A percentile compares a stretch with the other conserved stretches of the same genome.
phyloP scores from a whole-genome alignment of 140 eudicot species.

The Stevia rebaudiana region DNA sequence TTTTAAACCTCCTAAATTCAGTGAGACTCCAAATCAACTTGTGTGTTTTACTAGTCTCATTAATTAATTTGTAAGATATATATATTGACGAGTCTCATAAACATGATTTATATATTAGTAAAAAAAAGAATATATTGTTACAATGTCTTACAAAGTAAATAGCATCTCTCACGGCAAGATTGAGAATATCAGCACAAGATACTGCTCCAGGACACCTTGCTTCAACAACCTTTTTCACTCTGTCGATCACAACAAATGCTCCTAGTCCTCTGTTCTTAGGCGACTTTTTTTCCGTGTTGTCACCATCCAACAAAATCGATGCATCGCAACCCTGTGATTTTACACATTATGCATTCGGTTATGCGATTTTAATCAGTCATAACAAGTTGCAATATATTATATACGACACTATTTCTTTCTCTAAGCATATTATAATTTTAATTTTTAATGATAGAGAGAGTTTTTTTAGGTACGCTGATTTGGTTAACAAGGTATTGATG shows the following conservation, averaged over 20 bases:
- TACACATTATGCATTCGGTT: not conserved
- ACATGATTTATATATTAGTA: no score
- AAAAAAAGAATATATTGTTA: not conserved
- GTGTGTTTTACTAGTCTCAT: no score
- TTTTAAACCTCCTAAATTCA: no score
- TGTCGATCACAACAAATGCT: conserved; percentile 51
- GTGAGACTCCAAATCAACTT: no score
- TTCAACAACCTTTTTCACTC: conserved; percentile 66
- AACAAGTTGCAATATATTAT: not conserved
- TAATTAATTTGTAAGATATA: no score
- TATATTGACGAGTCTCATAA: no score
- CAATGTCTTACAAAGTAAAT: conserved; percentile 37
- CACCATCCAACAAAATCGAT: conserved; percentile 72
- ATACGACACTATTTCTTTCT: no score
- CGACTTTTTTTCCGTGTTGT: conserved; percentile 55
- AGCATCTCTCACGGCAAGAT: conserved; percentile 65
- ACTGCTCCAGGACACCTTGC: conserved; percentile 58
- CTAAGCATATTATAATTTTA: no score
- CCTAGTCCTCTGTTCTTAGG: conserved; percentile 50
- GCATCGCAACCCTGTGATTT: conserved; percentile 77
- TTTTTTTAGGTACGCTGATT: no score
- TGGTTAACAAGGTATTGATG: not conserved
- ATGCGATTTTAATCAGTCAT: not conserved
- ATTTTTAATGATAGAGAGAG: no score
- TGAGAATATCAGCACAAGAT: conserved; percentile 85